Conservation (phyloP, 345 rosid species). For the Jatropha curcas region DNA sequence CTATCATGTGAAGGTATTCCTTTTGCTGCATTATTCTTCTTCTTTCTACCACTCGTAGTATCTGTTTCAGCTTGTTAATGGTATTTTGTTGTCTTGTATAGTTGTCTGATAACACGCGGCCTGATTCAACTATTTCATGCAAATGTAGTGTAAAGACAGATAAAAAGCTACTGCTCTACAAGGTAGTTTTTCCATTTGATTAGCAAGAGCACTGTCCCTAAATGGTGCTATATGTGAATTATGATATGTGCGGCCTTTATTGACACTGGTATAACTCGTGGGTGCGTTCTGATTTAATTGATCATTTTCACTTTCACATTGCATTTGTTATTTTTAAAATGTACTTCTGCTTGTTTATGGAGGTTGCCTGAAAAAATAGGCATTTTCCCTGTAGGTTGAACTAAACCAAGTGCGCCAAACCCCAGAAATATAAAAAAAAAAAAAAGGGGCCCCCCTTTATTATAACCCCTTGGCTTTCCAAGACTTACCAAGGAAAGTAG, state of each 20-base stretch:
- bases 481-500: no score
- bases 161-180: conserved; percentile 48
- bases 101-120: conserved; percentile 40
- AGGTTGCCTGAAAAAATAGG: conserved; percentile 1
- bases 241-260: background rate
- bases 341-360: conserved; percentile 1
- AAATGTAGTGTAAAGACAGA: conserved; percentile 50
- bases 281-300: conserved; percentile 1
- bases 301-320: no score
- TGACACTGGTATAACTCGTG: background rate
- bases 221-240: background rate
- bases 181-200: conserved; percentile 44
- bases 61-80: conserved; percentile 10
- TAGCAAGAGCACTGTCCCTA: background rate
- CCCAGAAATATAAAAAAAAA: no score
- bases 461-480: no score
- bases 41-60: background rate
- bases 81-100: conserved; percentile 18
- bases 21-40: background rate
- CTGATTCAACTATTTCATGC: conserved; percentile 43
- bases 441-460: no score
- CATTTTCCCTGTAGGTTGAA: conserved; percentile 41
- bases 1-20: conserved; percentile 57
- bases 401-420: conserved; percentile 43
- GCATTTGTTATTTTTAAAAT: background rate